Conservation (phyloP, 768 basidiomycete genomes). For the Pilatotrama ljubarskyi region DNA sequence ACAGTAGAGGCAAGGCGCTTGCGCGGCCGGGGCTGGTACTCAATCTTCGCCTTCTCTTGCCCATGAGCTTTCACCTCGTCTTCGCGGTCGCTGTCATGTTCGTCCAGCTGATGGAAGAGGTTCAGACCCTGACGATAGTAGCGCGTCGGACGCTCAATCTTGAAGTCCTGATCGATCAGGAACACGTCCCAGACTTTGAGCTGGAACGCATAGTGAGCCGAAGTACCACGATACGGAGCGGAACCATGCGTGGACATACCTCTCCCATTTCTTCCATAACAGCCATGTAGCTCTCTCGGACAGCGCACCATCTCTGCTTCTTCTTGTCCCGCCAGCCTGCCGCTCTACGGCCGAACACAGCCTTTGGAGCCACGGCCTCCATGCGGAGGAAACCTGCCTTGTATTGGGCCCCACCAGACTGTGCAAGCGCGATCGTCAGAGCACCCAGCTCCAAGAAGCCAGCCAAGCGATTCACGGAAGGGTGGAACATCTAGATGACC, state of each 20-base stretch:
- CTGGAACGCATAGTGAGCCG: slow-evolving; percentile 37
- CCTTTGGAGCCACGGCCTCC: slow-evolving; percentile 51
- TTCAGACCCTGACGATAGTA: slow-evolving; percentile 86
- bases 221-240: neutral
- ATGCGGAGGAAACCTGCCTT: slow-evolving; percentile 86
- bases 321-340: slow-evolving; percentile 72
- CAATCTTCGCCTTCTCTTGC: slow-evolving; percentile 3
- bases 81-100: slow-evolving; percentile 27
- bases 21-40: slow-evolving; percentile 20
- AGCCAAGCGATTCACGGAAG: slow-evolving; percentile 84
- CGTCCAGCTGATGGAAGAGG: slow-evolving; percentile 47
- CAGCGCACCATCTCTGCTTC: slow-evolving; percentile 84
- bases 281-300: slow-evolving; percentile 90
- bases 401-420: slow-evolving; percentile 81
- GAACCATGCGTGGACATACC: slow-evolving; percentile 40
- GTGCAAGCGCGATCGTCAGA: slow-evolving; percentile 77
- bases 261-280: slow-evolving; percentile 85
- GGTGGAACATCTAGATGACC: slow-evolving; percentile 86
- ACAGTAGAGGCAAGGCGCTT: slow-evolving; percentile 39
- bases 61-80: slow-evolving; percentile 14
- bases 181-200: slow-evolving; percentile 93
- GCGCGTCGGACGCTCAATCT: slow-evolving; percentile 86
- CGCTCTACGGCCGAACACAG: slow-evolving; percentile 37
- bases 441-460: slow-evolving; percentile 93
- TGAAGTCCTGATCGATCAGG: slow-evolving; percentile 85